These are phyloP conservation scores for baker's yeast (Saccharomyces cerevisiae) DNA, from an alignment of 805 yeast genomes.

Conservation along the genomic window DNA sequence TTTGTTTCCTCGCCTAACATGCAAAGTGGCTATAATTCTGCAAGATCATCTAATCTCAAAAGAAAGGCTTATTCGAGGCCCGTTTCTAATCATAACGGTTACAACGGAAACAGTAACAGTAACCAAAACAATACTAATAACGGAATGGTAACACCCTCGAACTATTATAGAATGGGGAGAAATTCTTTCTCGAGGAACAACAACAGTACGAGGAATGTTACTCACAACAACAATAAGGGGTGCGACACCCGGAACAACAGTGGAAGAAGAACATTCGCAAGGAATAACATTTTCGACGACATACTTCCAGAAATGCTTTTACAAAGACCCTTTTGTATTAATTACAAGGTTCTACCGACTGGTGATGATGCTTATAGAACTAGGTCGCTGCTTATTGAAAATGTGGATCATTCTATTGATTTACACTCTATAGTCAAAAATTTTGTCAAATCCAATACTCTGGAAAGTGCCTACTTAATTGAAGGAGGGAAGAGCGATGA, in stretches of 20 bases:
- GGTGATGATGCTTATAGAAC: constrained; percentile 29
- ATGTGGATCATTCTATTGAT: constrained; percentile 16
- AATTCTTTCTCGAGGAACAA: neutral
- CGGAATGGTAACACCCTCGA: neutral
- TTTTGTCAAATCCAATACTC: constrained; percentile 48
- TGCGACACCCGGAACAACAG: neutral
- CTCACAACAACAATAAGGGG: neutral
- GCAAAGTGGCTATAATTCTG: neutral
- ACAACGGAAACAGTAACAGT: constrained; percentile 2
- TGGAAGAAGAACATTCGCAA: neutral
- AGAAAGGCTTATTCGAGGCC: neutral
- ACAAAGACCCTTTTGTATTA: constrained; percentile 14
- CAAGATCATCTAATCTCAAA: neutral
- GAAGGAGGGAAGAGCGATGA: constrained; percentile 33
- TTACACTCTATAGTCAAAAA: constrained; percentile 30
- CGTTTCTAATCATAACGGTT: neutral
- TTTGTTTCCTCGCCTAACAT: constrained; percentile 37
- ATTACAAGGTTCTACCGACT: constrained; percentile 23
- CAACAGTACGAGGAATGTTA: constrained; percentile 1
- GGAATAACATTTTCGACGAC: neutral
- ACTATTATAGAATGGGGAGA: neutral
- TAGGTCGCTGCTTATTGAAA: constrained; percentile 25
- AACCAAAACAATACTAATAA: neutral
- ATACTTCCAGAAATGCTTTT: constrained; percentile 4
- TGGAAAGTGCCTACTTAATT: constrained; percentile 46